Evolutionary conservation across 495 filamentous ascomycete species (phyloP), one percentile per base, ranked within the genome.

Genomic region (Evernia prunastri): DNA sequence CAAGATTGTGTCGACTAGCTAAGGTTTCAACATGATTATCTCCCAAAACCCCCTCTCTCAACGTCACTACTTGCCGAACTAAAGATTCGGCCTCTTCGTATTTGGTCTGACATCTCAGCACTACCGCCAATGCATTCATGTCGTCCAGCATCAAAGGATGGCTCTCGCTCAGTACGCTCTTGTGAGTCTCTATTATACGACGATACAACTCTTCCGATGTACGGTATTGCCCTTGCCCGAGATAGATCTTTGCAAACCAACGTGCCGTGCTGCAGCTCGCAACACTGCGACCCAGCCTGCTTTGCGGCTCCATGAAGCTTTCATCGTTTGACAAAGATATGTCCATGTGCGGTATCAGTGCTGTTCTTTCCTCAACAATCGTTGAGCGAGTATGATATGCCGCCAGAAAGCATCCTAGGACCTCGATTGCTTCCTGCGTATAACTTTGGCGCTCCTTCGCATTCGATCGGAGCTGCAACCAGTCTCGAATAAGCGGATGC

Each of bases 21-120:
- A 82, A 66, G 7, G 75, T 79, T 23, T 67, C 25, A 15, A 69
- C 70, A 69, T 82, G 73, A 9, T 76, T 68, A 10, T 39, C 57
- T 18, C 79, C 78, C 1, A 78, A 61, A 13, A 69, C 59, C 45
- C 42, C 66, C 60, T 71, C 72, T 10, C 62, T 64, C 2, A 31
- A 60, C 57, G 75, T 71, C 39, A 74, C 39, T 8, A 56, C 60
- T 33, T 65, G 35, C 25, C 43, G 2, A 3, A 35, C 18, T 17
- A 72, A 20, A 1, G 15, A 13, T 51, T 72, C 66, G 0, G 63
- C 63, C 47, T 53, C 65, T 27, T 64, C 36, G 31, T 23, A 62
- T 36, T 56, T 29, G 18, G 63, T 67, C 36, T 51, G 37, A 29
- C 15, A 10, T 17, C 13, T 10, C 18, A 65, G 49, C n/a, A 25